A percentile compares a stretch with the other conserved stretches of the same genome.
phyloP scores from a whole-genome alignment of 805 yeast species.

The Wickerhamiella alocasiicola region DNA sequence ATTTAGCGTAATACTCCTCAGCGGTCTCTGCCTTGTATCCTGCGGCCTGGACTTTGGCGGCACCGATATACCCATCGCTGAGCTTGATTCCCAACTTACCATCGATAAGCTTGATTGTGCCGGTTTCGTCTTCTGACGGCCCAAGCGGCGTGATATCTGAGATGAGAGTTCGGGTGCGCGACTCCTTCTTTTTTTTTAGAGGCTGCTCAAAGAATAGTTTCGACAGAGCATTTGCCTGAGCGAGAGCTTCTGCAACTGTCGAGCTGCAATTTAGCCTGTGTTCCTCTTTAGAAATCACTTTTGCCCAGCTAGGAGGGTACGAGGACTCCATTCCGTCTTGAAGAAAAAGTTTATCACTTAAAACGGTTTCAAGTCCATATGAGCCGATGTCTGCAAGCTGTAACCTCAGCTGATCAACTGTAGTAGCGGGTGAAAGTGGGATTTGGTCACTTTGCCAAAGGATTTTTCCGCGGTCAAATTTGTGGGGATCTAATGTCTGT shows the following conservation, averaged over 20 bases:
- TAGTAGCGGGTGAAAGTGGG: slow-evolving; percentile 33
- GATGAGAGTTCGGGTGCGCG: slow-evolving; percentile 6
- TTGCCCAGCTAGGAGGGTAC: slow-evolving; percentile 14
- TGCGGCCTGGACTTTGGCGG: slow-evolving; percentile 17
- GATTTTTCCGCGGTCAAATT: slow-evolving; percentile 70
- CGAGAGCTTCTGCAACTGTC: slow-evolving; percentile 11
- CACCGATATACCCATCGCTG: slow-evolving; percentile 19
- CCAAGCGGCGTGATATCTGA: slow-evolving; percentile 12
- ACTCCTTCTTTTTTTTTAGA: slow-evolving; percentile 7
- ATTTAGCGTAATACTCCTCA: slow-evolving; percentile 10
- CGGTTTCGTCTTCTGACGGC: not conserved
- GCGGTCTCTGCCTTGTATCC: slow-evolving; percentile 17
- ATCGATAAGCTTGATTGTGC: slow-evolving; percentile 9
- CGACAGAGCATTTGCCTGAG: slow-evolving; percentile 19
- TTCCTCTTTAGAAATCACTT: slow-evolving; percentile 11
- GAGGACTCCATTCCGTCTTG: not conserved
- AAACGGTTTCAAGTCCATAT: slow-evolving; percentile 35
- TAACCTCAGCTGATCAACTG: slow-evolving; percentile 34
- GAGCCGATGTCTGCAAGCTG: slow-evolving; percentile 55
- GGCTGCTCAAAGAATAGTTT: slow-evolving; percentile 18
- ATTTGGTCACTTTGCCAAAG: slow-evolving; percentile 43
- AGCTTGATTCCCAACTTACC: slow-evolving; percentile 14
- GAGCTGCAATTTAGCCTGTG: slow-evolving; percentile 11
- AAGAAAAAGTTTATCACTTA: slow-evolving; percentile 28
- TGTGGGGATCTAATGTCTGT: slow-evolving; percentile 78